Conservation (phyloP, 2,329 filamentous ascomycete genomes). For the Aspergillus flavus region DNA sequence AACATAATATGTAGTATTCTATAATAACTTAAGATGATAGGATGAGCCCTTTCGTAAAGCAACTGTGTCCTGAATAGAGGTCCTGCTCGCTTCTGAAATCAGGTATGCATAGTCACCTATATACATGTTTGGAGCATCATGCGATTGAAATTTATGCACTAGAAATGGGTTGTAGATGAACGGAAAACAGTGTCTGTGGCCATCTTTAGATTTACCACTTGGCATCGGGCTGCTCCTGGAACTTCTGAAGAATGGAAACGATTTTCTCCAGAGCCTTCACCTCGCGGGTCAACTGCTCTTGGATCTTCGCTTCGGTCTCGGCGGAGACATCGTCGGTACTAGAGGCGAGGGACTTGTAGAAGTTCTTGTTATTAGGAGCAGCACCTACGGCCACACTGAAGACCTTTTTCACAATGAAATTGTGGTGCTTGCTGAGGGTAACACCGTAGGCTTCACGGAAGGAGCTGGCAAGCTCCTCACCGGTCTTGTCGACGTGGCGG, state of each 20-base stretch:
- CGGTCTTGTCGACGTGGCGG: constrained; percentile 69
- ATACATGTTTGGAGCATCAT: background rate
- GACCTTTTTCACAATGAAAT: constrained; percentile 77
- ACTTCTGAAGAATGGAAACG: constrained; percentile 4
- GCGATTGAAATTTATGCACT: constrained; percentile 8
- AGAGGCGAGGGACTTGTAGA: constrained; percentile 59
- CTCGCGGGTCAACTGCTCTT: constrained; percentile 1
- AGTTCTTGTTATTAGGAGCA: constrained; percentile 89
- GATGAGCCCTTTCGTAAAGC: background rate
- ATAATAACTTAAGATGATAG: background rate
- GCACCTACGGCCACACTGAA: constrained; percentile 93
- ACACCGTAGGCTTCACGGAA: constrained; percentile 83
- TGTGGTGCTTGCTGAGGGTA: constrained; percentile 91
- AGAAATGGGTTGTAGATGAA: background rate
- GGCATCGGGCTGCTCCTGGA: background rate
- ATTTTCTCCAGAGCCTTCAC: constrained; percentile 4
- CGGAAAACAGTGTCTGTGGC: background rate
- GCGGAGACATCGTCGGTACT: background rate
- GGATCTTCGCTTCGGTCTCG: background rate
- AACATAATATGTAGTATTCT: background rate
- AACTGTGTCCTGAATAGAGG: constrained; percentile 5
- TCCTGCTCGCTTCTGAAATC: constrained; percentile 4
- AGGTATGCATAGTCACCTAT: constrained; percentile 4
- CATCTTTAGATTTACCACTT: background rate
- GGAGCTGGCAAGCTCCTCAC: constrained; percentile 78